These are phyloP conservation scores for Discostella pseudostelligera DNA, from an alignment of 108 stramenopile genomes.

Conservation along the genomic window DNA sequence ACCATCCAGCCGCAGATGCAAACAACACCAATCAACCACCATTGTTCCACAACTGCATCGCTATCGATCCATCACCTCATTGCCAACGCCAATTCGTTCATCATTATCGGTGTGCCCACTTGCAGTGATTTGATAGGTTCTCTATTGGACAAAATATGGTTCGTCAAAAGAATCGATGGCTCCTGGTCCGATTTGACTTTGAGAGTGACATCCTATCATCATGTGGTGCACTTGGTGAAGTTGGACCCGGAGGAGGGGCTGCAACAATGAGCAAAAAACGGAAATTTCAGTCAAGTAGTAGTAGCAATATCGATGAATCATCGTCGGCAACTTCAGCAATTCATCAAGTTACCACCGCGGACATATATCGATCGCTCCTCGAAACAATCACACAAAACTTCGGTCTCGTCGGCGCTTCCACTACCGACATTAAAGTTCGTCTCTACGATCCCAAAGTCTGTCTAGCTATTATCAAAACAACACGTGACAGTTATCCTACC, in stretches of 20 bases:
- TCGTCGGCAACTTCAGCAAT: not conserved
- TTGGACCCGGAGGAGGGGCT: not conserved
- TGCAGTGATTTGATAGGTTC: not conserved
- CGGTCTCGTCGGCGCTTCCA: slow-evolving; percentile 22
- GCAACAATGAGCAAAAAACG: slow-evolving; percentile 19
- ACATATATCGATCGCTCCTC: slow-evolving; percentile 34
- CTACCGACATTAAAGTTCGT: slow-evolving; percentile 45
- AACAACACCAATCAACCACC: not conserved
- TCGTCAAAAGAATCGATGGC: slow-evolving; percentile 69
- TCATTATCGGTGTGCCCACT: not conserved
- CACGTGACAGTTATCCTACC: slow-evolving; percentile 44
- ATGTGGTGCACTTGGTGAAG: slow-evolving; percentile 5
- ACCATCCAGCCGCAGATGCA: too few relatives aligned
- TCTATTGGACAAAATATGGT: slow-evolving; percentile 45
- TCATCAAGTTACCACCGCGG: slow-evolving; percentile 24
- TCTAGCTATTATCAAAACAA: slow-evolving; percentile 56
- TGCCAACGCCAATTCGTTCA: not conserved
- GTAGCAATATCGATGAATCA: not conserved
- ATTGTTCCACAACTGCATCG: not conserved
- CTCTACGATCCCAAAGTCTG: slow-evolving; percentile 52
- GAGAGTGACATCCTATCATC: slow-evolving; percentile 23
- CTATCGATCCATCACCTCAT: too few relatives aligned
- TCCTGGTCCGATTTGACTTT: slow-evolving; percentile 63
- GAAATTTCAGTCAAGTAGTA: slow-evolving; percentile 15
- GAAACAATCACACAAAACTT: slow-evolving; percentile 33